Evolutionary conservation across 257 asterid species (phyloP), one percentile per base, ranked within the genome.

Genomic region (Nicotiana tabacum): DNA sequence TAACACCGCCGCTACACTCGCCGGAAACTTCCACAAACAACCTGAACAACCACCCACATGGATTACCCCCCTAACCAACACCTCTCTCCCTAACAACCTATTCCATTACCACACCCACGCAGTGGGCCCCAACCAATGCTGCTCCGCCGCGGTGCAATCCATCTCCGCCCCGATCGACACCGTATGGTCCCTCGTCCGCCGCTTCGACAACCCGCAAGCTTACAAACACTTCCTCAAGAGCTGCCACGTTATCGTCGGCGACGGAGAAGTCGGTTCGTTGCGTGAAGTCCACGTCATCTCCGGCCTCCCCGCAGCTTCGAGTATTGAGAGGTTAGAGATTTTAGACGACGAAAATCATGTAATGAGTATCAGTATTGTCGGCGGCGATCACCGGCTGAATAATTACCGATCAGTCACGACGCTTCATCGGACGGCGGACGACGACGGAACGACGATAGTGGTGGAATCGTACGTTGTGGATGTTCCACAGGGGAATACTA

Each of bases 381-480:
- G 98, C 0, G 98, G 98, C 1, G 95, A 90, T 13, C 98, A 94
- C 80, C 84, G 98, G 80, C 89, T 94, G 21, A 80, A 83, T 0
- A 91, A 94, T 82, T 94, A 94, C 62, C 78, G 91, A 21, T 94
- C 98, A 0, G 94, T 94, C 0, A 94, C 97, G 4, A 92, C 96
- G 0, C 90, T 93, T 24, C 97, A 93, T 80, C 64, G 27, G 64
- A 83, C 90, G 8, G 48, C 77, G 1, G 60, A 37, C 12, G 87
- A 81, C 6, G 81, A 74, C 2, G 79, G 61, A 0, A 87, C 83
- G 7, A 92, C 97, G 70, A 89, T 93, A 84, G 96, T 93, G 76
- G 95, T 93, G 78, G 98, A 94, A 18, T 94, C 97, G n/a, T 94
- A 93, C 57, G 96, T 91, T 66, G 98, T 94, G 65, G 98, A 94